Evolutionary conservation across 352 stramenopile genomes (phyloP).

Genomic region (Globisporangium mamillatum): DNA sequence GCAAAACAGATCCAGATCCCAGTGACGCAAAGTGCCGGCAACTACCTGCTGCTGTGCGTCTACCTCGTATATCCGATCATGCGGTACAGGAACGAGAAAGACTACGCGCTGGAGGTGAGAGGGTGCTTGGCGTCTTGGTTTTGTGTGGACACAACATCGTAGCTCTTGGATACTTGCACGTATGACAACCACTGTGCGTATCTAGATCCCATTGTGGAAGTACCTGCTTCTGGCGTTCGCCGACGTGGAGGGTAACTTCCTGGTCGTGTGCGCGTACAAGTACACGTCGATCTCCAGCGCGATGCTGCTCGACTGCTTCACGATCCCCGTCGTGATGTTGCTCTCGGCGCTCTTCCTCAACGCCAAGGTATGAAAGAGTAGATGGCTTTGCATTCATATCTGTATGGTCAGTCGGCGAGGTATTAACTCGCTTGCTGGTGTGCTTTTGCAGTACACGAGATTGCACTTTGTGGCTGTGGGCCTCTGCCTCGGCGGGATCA

Average conservation of each 20-base stretch:
- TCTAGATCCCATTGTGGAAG: slow-evolving; percentile 69
- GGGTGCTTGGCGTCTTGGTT: no score
- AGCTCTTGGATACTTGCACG: no score
- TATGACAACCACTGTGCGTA: neutral
- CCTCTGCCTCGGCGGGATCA: slow-evolving; percentile 86
- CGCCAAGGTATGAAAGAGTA: slow-evolving; percentile 36
- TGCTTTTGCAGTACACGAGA: slow-evolving; percentile 49
- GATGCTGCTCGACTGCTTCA: slow-evolving; percentile 96
- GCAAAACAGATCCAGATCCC: slow-evolving; percentile 62
- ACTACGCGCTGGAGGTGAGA: slow-evolving; percentile 48
- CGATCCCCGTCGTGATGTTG: slow-evolving; percentile 94
- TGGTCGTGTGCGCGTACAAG: slow-evolving; percentile 94
- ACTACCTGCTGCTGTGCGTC: slow-evolving; percentile 63
- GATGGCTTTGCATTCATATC: neutral
- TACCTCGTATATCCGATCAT: slow-evolving; percentile 52
- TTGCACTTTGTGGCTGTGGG: slow-evolving; percentile 74
- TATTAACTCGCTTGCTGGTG: neutral
- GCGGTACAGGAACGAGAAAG: slow-evolving; percentile 35
- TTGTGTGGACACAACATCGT: neutral
- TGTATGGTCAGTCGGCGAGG: neutral
- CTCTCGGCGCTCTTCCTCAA: slow-evolving; percentile 88
- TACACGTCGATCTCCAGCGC: slow-evolving; percentile 96
- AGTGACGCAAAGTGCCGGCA: slow-evolving; percentile 69
- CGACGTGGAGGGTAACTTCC: slow-evolving; percentile 95
- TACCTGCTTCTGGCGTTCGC: slow-evolving; percentile 91